Conservation (phyloP, 768 basidiomycete species). For the Rhodotorula babjevae region DNA sequence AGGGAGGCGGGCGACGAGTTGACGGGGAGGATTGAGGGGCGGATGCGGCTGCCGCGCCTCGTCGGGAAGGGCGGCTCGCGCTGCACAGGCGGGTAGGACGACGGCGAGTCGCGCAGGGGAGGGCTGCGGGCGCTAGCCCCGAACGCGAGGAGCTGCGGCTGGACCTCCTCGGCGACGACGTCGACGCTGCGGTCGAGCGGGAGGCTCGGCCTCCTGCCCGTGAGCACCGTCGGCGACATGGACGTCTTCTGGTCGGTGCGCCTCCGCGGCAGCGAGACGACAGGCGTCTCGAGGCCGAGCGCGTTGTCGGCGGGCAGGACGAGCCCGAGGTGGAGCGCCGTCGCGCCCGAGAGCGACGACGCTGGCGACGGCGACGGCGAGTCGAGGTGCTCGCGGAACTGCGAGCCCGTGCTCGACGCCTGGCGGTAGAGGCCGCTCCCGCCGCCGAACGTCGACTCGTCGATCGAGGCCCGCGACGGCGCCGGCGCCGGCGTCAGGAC, state of each 20-base stretch:
- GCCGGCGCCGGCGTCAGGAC: neutral
- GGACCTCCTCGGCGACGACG: neutral
- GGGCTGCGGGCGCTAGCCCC: too few species aligned
- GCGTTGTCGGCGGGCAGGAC: neutral
- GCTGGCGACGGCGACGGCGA: neutral
- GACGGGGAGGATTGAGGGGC: neutral
- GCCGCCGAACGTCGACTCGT: neutral
- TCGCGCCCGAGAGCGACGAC: neutral
- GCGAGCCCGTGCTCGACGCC: neutral
- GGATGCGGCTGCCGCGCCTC: neutral
- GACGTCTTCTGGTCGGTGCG: neutral
- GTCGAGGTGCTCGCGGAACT: constrained; percentile 16
- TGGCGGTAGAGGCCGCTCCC: neutral
- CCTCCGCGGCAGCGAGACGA: neutral
- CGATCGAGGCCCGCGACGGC: neutral
- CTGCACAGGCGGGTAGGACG: neutral
- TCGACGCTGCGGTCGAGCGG: neutral
- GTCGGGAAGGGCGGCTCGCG: neutral
- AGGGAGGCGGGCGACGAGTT: neutral
- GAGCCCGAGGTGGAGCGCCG: neutral
- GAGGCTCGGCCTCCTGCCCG: neutral
- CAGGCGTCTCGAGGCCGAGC: neutral
- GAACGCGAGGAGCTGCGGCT: neutral
- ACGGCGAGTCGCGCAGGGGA: neutral
- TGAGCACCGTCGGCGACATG: neutral